Percentiles rank a stretch among this genome's conserved stretches.
These are phyloP conservation scores for Pseudocohnilembus persalinus DNA, from an alignment of 169 alveolate genomes.

Conservation along the genomic window DNA sequence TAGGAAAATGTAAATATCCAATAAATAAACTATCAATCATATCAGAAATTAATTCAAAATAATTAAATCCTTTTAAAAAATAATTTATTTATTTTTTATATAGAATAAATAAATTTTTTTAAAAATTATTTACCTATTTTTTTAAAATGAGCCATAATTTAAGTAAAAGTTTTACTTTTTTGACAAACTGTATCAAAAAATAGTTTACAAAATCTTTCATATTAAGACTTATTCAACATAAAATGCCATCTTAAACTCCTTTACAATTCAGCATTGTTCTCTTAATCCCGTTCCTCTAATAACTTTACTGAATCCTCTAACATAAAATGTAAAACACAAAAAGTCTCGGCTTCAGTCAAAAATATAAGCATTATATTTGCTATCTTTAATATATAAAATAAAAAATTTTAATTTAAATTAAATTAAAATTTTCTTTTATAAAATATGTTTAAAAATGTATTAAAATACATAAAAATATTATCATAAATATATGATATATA, in stretches of 20 bases:
- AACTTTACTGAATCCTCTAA: constrained; percentile 36
- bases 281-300: constrained; percentile 2
- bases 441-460: too few species aligned
- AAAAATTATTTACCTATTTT: constrained; percentile 1
- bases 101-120: not conserved
- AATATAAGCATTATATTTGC: constrained; percentile 19
- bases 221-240: constrained; percentile 35
- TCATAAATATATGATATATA: too few species aligned
- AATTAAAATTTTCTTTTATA: too few species aligned
- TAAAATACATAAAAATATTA: too few species aligned
- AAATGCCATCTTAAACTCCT: constrained; percentile 49
- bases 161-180: constrained; percentile 34
- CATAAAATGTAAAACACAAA: constrained; percentile 40
- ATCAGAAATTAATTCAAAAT: constrained; percentile 34
- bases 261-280: not conserved
- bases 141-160: constrained; percentile 18
- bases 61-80: constrained; percentile 12
- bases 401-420: too few species aligned
- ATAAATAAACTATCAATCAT: constrained; percentile 33
- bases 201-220: constrained; percentile 33
- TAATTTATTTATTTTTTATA: too few species aligned
- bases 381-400: too few species aligned
- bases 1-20: constrained; percentile 32
- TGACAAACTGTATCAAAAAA: constrained; percentile 38
- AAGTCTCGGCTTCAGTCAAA: constrained; percentile 38